Evolutionary conservation across 805 yeast genomes (phyloP).

Genomic region (Barnettozyma pratensis): DNA sequence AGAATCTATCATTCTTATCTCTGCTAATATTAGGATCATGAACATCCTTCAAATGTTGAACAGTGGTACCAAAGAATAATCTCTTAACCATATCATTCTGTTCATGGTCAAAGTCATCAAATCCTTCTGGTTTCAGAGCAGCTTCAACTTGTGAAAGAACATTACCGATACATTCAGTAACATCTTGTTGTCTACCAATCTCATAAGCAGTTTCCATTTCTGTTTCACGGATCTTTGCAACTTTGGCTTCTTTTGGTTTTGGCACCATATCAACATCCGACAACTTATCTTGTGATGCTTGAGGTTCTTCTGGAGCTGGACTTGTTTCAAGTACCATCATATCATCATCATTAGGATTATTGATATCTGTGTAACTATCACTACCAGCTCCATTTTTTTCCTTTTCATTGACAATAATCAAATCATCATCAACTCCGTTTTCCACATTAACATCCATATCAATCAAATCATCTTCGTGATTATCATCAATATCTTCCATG

Average conservation of each 20-base stretch:
- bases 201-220: conserved; percentile 73
- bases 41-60: conserved; percentile 64
- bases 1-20: conserved; percentile 65
- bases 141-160: conserved; percentile 89
- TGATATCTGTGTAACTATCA: conserved; percentile 11
- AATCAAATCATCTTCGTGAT: conserved; percentile 5
- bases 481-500: neutral
- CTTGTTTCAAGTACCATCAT: conserved; percentile 4
- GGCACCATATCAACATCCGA: conserved; percentile 3
- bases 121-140: conserved; percentile 61
- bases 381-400: conserved; percentile 6
- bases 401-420: conserved; percentile 19
- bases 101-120: conserved; percentile 68
- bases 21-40: conserved; percentile 33
- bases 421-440: conserved; percentile 9
- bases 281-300: too few relatives aligned
- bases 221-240: conserved; percentile 39
- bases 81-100: conserved; percentile 77
- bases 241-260: conserved; percentile 12
- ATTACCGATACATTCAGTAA: conserved; percentile 94
- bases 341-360: conserved; percentile 12
- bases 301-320: neutral
- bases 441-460: conserved; percentile 2
- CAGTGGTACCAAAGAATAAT: conserved; percentile 80
- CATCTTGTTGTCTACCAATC: conserved; percentile 93